phyloP scores from a whole-genome alignment of 192 early-diverging fungal species.

The Kickxella alabastrina region DNA sequence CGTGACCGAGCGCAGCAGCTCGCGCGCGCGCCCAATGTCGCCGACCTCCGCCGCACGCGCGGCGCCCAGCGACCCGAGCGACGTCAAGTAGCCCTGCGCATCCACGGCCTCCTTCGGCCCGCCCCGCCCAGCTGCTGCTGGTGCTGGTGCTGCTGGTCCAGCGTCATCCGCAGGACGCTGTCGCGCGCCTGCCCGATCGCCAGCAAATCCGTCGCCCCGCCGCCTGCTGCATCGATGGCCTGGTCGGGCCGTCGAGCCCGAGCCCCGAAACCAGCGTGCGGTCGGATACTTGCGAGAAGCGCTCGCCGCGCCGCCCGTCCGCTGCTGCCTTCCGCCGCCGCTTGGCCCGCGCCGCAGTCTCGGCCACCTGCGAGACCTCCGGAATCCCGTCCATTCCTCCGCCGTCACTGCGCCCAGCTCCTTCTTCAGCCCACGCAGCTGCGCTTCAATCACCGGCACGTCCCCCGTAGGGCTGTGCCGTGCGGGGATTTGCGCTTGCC shows the following conservation, averaged over 20 bases:
- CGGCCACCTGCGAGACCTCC: conserved; percentile 69
- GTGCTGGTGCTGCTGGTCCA: conserved; percentile 95
- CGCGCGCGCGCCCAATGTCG: conserved; percentile 88
- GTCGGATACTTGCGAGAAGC: conserved; percentile 59
- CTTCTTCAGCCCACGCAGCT: conserved; percentile 88
- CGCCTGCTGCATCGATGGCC: conserved; percentile 63
- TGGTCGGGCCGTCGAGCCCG: conserved; percentile 6
- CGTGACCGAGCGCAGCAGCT: conserved; percentile 85
- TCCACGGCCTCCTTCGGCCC: conserved; percentile 62
- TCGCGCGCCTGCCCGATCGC: conserved; percentile 92
- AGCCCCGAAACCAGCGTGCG: conserved; percentile 51
- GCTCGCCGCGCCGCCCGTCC: conserved; percentile 21
- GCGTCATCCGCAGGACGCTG: conserved; percentile 64
- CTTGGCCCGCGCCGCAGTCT: conserved; percentile 57
- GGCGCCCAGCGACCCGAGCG: conserved; percentile 75
- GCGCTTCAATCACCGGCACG: conserved; percentile 76
- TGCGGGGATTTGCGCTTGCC: conserved; percentile 67
- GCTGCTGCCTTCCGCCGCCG: conserved; percentile 55
- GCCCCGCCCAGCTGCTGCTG: no score
- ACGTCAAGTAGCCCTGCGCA: conserved; percentile 94
- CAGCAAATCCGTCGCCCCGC: conserved; percentile 60
- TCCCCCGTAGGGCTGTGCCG: conserved; percentile 62
- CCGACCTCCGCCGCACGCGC: conserved; percentile 69
- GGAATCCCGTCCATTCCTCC: conserved; percentile 88
- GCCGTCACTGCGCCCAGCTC: conserved; percentile 68